Evolutionary conservation across 2,329 filamentous ascomycete genomes (phyloP), one percentile per base, ranked within the genome.

Genomic region (Aureobasidium sp.): DNA sequence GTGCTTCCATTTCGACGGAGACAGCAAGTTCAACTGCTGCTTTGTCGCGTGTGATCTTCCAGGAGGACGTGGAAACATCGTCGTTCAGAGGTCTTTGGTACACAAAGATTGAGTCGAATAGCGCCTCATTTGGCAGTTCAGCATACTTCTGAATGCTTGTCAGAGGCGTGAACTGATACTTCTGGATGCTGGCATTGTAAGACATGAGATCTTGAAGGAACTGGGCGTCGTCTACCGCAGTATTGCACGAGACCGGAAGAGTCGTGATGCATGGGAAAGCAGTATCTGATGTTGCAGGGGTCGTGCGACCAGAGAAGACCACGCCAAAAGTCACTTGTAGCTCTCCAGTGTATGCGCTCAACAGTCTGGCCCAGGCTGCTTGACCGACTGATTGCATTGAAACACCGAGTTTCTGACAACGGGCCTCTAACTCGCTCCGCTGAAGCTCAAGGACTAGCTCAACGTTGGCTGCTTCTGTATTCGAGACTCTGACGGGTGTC

Each of bases 91-190:
- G 68, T 64, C 88, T 89, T 68, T 96, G 92, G 68, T 91, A 93
- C 0, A 90, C 87, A 62, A 96, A 84, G 1, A 96, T 78, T 0
- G 90, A 93, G 68, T 96, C 91, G 66, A 96, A 96, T 0, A 94
- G 77, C 0, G 81, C 76, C 7, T 82, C 79, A 25, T 86, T 83
- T 0, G 85, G 77, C 61, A 83, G 79, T 0, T 85, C 85, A 19
- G 89, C 78, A 80, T 86, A 87, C 53, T 81, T 84, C 67, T 95
- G 89, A 10, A 95, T 86, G 31, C 84, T 82, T 3, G 81, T 78
- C 7, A 96, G 76, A 0, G 90, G 84, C 0, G 84, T 83, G 66
- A 87, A 86, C 64, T 94, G 89, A 67, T 90, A 78, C 61, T 84
- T 84, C 50, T 87, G 81, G 0, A 91, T 74, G 4, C 77, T 74